A percentile compares a stretch with the other conserved stretches of the same genome.
Evolutionary conservation across 768 basidiomycete genomes (phyloP).

Genomic region (Rhodotorula toruloides): DNA sequence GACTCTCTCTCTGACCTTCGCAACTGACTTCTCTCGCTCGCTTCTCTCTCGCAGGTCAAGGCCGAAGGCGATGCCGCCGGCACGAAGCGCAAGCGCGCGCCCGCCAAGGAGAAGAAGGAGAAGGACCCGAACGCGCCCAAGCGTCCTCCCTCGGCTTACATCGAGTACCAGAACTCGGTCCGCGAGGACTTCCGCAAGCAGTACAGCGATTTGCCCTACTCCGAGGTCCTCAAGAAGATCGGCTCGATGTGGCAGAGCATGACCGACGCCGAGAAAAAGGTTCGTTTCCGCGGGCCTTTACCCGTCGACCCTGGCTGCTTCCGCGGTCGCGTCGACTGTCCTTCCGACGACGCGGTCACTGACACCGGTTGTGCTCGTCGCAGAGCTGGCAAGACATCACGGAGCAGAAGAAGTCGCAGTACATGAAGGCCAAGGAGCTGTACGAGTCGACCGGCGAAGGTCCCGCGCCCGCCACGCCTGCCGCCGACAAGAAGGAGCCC

Average conservation of each 20-base stretch:
- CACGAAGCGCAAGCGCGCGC: slow-evolving; percentile 55
- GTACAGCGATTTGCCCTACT: slow-evolving; percentile 62
- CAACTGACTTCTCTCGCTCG: background rate
- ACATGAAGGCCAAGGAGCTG: slow-evolving; percentile 21
- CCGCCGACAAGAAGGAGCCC: slow-evolving; percentile 22
- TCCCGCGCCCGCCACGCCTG: background rate
- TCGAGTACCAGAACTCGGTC: slow-evolving; percentile 88
- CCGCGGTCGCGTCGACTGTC: too few relatives aligned
- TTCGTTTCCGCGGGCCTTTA: too few relatives aligned
- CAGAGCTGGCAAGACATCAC: slow-evolving; percentile 36
- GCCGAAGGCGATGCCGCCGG: slow-evolving; percentile 35
- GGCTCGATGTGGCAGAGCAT: slow-evolving; percentile 69
- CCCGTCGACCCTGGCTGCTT: too few relatives aligned
- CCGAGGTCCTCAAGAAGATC: slow-evolving; percentile 67
- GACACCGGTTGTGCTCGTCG: too few relatives aligned
- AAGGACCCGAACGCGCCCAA: slow-evolving; percentile 93
- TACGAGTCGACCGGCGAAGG: slow-evolving; percentile 36
- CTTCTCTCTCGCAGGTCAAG: background rate
- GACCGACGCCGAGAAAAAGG: slow-evolving; percentile 65
- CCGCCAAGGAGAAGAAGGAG: slow-evolving; percentile 56
- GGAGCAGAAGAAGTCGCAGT: slow-evolving; percentile 30
- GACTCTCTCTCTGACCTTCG: background rate
- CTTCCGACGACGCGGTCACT: too few relatives aligned
- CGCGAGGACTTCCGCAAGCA: slow-evolving; percentile 65
- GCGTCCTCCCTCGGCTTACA: slow-evolving; percentile 84